Conservation (phyloP, 2,329 filamentous ascomycete species). For the Seiridium unicorne region DNA sequence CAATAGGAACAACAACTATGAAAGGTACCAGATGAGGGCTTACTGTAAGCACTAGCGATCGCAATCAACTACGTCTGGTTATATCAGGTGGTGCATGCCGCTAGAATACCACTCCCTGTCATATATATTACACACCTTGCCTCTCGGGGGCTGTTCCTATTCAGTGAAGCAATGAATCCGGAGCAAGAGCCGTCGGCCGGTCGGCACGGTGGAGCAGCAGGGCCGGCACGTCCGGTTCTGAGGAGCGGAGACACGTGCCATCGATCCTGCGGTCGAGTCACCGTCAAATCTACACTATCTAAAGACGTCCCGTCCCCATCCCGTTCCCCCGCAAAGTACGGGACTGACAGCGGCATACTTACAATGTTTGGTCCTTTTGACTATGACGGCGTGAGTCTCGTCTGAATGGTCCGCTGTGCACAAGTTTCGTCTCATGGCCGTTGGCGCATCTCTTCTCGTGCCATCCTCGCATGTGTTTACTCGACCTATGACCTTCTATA, state of each 20-base stretch:
- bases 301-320: neutral
- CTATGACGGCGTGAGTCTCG: too few relatives aligned
- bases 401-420: too few relatives aligned
- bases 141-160: neutral
- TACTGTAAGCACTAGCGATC: too few relatives aligned
- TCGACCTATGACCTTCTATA: too few relatives aligned
- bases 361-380: too few relatives aligned
- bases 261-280: slow-evolving; percentile 1
- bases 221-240: neutral
- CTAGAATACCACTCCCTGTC: neutral
- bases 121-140: neutral
- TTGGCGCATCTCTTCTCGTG: too few relatives aligned
- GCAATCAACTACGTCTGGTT: too few relatives aligned
- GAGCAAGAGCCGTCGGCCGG: neutral
- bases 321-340: neutral
- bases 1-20: too few relatives aligned
- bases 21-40: too few relatives aligned
- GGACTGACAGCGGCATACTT: too few relatives aligned
- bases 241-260: slow-evolving; percentile 5
- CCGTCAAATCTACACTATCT: neutral
- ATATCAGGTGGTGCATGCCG: neutral
- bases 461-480: too few relatives aligned
- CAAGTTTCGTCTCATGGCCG: too few relatives aligned
- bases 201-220: slow-evolving; percentile 5
- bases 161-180: neutral